A percentile compares a stretch with the other conserved stretches of the same genome.
Evolutionary conservation across 2,329 filamentous ascomycete genomes (phyloP).

Genomic region (Pyrenochaeta sp.): DNA sequence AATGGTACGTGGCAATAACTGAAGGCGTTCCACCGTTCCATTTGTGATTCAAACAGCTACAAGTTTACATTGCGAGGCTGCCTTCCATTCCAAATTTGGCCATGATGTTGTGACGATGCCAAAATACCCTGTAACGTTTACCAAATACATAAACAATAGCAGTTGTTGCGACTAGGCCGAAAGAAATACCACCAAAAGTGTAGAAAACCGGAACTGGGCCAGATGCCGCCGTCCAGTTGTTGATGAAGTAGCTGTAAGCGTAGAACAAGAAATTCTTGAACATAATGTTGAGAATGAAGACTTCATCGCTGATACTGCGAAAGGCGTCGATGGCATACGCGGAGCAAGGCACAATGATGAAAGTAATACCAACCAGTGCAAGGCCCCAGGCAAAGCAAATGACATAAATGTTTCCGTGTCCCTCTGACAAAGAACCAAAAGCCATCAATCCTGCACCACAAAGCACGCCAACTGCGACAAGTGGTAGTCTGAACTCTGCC

Average conservation of each 20-base stretch:
- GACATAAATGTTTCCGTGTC: slow-evolving; percentile 18
- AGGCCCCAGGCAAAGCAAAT: slow-evolving; percentile 39
- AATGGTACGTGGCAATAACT: too few relatives aligned
- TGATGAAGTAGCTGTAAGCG: slow-evolving; percentile 52
- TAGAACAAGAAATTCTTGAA: slow-evolving; percentile 55
- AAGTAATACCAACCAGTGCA: slow-evolving; percentile 37
- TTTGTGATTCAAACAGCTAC: too few relatives aligned
- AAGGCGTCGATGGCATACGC: slow-evolving; percentile 50
- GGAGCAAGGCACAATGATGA: slow-evolving; percentile 36
- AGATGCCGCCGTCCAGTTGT: slow-evolving; percentile 47
- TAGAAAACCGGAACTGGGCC: slow-evolving; percentile 48
- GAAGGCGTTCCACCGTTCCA: too few relatives aligned
- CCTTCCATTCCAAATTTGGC: slow-evolving; percentile 1
- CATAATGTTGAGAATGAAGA: slow-evolving; percentile 53
- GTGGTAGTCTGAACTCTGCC: slow-evolving; percentile 59
- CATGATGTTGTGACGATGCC: slow-evolving; percentile 1
- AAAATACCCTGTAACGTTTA: slow-evolving; percentile 2
- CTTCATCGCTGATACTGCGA: slow-evolving; percentile 50
- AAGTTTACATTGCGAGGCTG: not conserved
- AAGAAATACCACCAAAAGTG: slow-evolving; percentile 38
- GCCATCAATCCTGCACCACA: slow-evolving; percentile 48
- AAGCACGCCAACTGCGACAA: slow-evolving; percentile 32
- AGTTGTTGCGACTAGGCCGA: not conserved
- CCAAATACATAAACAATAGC: not conserved
- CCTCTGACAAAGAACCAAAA: slow-evolving; percentile 43